Base-by-base conservation (phyloP, 2,329 filamentous ascomycete genomes). In the Botrytis byssoidea region DNA sequence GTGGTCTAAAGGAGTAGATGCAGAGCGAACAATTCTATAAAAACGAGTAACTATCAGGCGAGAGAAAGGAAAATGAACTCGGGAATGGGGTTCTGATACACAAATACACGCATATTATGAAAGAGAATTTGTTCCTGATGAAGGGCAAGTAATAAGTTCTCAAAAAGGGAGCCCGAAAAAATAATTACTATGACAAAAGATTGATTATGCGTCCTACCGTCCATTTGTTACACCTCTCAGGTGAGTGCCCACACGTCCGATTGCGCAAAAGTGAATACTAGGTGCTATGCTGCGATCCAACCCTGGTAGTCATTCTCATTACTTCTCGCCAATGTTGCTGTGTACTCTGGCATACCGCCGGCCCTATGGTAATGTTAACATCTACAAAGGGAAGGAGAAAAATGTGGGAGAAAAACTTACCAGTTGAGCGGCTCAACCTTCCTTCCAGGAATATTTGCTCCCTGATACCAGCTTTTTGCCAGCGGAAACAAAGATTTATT, bases 371-470 rank as follows among this genome's bases (percentile, higher is more conserved):
- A 20, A 35, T 46, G 22, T 64, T 14, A 60, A 29, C 3, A 29
- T 70, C 10, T 14, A 32, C 32, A 63, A 37, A 40, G 25, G 25
- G 2, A 40, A 63, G 1, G 16, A 51, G 29, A 5, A 18, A 37
- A 20, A 7, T 16, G 44, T 3, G 20, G 25, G 29, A 42, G 14
- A 32, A 14, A 29, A 51, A 42, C 72, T 29, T 48, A 70, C 70
- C 74, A 85, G 57, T 82, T 80, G 63, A 83, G 73, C 12, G 78
- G 78, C 77, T 84, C 82, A 22, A 81, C 73, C 18, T 77, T 74
- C 76, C 84, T 85, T 0, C 83, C 83, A 1, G 83, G 83, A 46
- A 85, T 82, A 59, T 83, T 83, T 5, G 78, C 79, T 1, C 83
- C 84, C 80, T 83, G 82, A 65, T 84, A 85, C 82, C 82, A 84